Evolutionary conservation across 192 early-diverging fungal species (phyloP), one percentile per base, ranked within the genome.

Genomic region (Dimargaris xerosporica): DNA sequence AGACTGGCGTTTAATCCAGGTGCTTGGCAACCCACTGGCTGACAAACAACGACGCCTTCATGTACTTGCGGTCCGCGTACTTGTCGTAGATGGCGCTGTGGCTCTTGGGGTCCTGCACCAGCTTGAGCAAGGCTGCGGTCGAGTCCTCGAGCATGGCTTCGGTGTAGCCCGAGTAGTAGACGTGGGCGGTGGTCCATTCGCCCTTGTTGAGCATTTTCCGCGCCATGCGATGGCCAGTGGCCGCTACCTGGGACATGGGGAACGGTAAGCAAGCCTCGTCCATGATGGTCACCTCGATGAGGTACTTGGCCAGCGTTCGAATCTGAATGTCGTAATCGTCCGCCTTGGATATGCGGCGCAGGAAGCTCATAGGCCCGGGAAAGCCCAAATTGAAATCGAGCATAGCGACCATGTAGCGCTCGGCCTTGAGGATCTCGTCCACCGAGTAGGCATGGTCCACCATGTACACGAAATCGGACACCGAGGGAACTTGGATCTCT

Each of bases 261-360:
- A 65, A 80, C 23, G 62, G 56, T 42, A 99, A 69, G 63, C 94
- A 87, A 26, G 78, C 74, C 64, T 93, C 81, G 69, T 96, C 93
- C 45, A 96, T 66, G 13, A 93, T 75, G 25, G 90, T 80, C 12
- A 99, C 82, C 73, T 99, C 96, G 90, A 96, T 88, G 48, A 96
- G 77, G 65, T 93, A 99, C 73, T 99, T 96, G 28, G 91, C 94
- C 16, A 96, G 67, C 0, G 89, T 92, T 46, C 96, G 85, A 13
- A 89, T 88, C 71, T 93, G 87, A 60, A 88, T 80, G 66, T 96
- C 85, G 73, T 93, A 94, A 62, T 84, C 68, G 65, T 95, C 93
- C 28, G 87, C 88, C 75, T 92, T 95, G 53, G 83, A 87, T 62
- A 81, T 81, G 16, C 94, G 84, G 26, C 94, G 82, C 62, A 97